Conservation (phyloP, 1,139 yeast genomes). For the Hansenula sp. region DNA sequence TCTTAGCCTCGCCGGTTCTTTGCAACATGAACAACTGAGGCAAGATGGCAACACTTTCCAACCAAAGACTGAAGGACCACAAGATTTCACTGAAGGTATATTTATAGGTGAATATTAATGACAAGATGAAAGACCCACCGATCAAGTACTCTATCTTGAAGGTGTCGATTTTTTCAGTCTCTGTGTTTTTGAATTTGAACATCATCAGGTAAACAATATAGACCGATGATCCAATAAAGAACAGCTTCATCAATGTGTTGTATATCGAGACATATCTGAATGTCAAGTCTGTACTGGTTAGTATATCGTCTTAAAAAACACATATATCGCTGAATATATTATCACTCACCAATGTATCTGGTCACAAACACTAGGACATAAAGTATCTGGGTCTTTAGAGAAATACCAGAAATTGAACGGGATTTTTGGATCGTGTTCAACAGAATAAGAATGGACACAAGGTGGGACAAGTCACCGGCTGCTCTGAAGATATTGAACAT, state of each 20-base stretch:
- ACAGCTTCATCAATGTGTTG: conserved; percentile 74
- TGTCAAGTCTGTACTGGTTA: conserved; percentile 18
- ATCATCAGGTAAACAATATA: conserved; percentile 76
- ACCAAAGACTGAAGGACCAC: conserved; percentile 82
- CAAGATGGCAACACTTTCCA: conserved; percentile 85
- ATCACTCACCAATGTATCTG: conserved; percentile 68
- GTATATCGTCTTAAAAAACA: too few species aligned
- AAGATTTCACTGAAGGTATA: conserved; percentile 58
- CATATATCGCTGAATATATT: too few species aligned
- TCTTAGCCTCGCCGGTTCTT: conserved; percentile 84
- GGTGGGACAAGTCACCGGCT: conserved; percentile 72
- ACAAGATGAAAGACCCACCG: conserved; percentile 56
- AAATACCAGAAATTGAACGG: conserved; percentile 75
- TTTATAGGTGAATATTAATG: conserved; percentile 63
- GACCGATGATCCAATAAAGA: conserved; percentile 70
- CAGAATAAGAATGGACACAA: conserved; percentile 73
- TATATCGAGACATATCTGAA: conserved; percentile 63
- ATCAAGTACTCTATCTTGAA: conserved; percentile 73
- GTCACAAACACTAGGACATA: conserved; percentile 76
- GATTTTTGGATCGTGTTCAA: conserved; percentile 65
- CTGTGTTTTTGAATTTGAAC: conserved; percentile 48
- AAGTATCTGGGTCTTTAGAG: conserved; percentile 81
- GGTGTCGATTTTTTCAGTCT: conserved; percentile 64
- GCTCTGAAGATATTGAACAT: conserved; percentile 48
- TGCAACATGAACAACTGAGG: conserved; percentile 92